Conservation (phyloP, 371 early-diverging fungal genomes). For the Entomophthora muscae region DNA sequence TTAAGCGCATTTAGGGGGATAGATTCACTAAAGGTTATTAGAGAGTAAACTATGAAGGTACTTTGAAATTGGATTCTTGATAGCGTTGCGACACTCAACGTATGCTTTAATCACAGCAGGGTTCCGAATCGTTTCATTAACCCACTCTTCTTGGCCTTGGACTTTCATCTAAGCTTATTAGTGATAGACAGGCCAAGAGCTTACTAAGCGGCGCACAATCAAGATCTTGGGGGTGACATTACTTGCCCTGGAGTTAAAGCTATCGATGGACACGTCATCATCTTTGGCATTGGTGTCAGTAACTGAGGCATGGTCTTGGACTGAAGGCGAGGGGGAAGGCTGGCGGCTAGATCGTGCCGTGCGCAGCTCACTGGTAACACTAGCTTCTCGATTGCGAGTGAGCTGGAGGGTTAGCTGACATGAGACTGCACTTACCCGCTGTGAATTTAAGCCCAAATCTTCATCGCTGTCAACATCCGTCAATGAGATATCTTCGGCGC, state of each 20-base stretch:
- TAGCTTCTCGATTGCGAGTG: background rate
- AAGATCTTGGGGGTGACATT: constrained; percentile 33
- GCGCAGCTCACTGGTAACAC: background rate
- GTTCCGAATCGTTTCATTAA: constrained; percentile 61
- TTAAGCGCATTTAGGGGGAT: background rate
- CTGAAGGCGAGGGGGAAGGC: constrained; percentile 14
- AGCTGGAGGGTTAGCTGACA: background rate
- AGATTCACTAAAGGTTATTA: background rate
- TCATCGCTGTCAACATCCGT: constrained; percentile 31
- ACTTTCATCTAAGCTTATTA: background rate
- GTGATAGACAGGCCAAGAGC: constrained; percentile 13
- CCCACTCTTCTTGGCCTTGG: constrained; percentile 56
- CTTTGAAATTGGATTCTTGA: constrained; percentile 46
- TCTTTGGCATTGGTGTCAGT: constrained; percentile 21
- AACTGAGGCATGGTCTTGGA: constrained; percentile 14
- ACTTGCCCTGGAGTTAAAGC: constrained; percentile 33
- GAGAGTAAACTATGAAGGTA: constrained; percentile 21
- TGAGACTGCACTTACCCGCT: background rate
- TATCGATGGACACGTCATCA: constrained; percentile 35
- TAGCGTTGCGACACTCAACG: constrained; percentile 57
- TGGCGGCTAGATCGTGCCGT: constrained; percentile 12
- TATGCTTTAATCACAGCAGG: constrained; percentile 78
- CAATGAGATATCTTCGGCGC: constrained; percentile 24
- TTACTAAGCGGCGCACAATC: constrained; percentile 37
- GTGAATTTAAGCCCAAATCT: background rate